Evolutionary conservation across 768 basidiomycete species (phyloP), one percentile per base, ranked within the genome.

Genomic region (Jaapia argillacea): DNA sequence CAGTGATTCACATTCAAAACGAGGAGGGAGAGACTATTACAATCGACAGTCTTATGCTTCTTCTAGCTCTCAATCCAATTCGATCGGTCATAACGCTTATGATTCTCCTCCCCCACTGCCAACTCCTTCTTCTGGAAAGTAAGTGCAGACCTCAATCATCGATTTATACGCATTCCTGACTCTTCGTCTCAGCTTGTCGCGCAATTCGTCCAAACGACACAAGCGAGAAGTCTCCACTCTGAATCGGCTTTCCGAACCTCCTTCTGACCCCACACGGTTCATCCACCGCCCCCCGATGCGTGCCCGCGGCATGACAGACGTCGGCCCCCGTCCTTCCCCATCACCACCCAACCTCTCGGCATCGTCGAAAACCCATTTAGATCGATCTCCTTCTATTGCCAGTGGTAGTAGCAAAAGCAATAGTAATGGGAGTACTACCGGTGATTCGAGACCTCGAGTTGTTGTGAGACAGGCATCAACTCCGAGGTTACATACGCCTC

Each of bases 301-400:
- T 22, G 59, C 71, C n/a, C 60, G 72, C 49, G 71, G 73, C 16
- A 62, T 75, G 59, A 74, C 73, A 7, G 72, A 74, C 35, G 58
- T 56, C 36, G 63, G 58, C 3, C 41, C 55, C 16, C 28, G 28
- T 53, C 46, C 25, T 18, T 45, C 22, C 41, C 49, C 41, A 24
- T 47, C 33, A 37, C 55, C 41, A 16, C 62, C 58, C 44, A 47
- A 70, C 38, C 71, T 71, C 1, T 73, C 69, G 48, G 60, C 65
- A 4, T 70, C 71, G n/a, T 63, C 68, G 5, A 41, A 53, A 31
- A n/a, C n/a, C n/a, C n/a, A n/a, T n/a, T n/a, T n/a, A n/a, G n/a
- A n/a, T n/a, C n/a, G n/a, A n/a, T n/a, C n/a, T n/a, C n/a, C n/a
- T n/a, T n/a, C n/a, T n/a, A n/a, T n/a, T n/a, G n/a, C n/a, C n/a